A percentile compares a stretch with the other conserved stretches of the same genome.
Evolutionary conservation across 352 stramenopile species (phyloP).

Genomic region (Phytophthora colocasiae): DNA sequence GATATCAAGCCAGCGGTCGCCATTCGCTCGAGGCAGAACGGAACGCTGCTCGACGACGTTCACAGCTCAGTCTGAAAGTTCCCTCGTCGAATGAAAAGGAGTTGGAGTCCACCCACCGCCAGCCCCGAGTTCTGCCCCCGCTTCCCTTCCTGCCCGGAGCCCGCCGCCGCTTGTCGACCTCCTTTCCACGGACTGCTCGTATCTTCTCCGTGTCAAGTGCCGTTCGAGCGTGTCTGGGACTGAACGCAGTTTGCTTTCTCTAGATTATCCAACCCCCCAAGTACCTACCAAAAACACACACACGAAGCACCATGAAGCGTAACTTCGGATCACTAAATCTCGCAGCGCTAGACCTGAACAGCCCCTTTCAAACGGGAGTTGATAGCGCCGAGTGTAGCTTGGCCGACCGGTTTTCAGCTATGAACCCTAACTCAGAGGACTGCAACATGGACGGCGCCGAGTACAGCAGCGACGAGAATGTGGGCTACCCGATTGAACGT

Average conservation of each 20-base stretch:
- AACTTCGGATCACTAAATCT: constrained; percentile 68
- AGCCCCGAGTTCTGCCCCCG: constrained; percentile 13
- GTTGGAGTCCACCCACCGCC: constrained; percentile 3
- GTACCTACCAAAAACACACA: constrained; percentile 2
- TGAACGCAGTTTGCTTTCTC: constrained; percentile 19
- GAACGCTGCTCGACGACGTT: background rate
- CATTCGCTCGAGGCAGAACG: constrained; percentile 16
- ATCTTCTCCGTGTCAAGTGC: constrained; percentile 21
- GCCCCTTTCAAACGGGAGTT: constrained; percentile 11
- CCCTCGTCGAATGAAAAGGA: constrained; percentile 45
- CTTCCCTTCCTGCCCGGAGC: constrained; percentile 7
- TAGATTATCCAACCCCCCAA: constrained; percentile 3
- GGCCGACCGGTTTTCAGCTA: constrained; percentile 33
- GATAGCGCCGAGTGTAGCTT: constrained; percentile 31
- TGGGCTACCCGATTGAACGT: constrained; percentile 47
- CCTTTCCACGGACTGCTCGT: constrained; percentile 7
- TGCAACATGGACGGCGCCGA: constrained; percentile 32
- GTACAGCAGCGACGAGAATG: constrained; percentile 43
- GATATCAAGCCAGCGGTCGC: constrained; percentile 30
- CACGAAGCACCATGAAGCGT: constrained; percentile 43
- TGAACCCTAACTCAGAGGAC: constrained; percentile 38
- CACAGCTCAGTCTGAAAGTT: constrained; percentile 40
- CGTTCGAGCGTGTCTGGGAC: constrained; percentile 32
- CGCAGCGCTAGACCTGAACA: constrained; percentile 49
- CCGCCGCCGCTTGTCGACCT: constrained; percentile 10